Conservation (phyloP, 2,329 filamentous ascomycete genomes). For the Calonectria fujianensis region DNA sequence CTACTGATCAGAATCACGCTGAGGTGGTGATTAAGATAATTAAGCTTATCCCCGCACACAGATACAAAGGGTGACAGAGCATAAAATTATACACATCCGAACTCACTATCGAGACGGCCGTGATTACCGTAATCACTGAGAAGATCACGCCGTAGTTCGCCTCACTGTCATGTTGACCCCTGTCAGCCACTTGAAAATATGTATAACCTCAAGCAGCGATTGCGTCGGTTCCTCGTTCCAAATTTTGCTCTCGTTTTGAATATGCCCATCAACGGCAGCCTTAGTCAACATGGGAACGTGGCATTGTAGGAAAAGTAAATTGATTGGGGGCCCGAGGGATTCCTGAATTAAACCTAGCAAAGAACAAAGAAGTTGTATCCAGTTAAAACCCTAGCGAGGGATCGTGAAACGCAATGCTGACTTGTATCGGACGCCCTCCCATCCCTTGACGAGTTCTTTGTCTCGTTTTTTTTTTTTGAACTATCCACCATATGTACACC, state of each 20-base stretch:
- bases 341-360: background rate
- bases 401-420: conserved; percentile 38
- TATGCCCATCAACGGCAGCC: too few relatives aligned
- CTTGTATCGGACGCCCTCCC: conserved; percentile 51
- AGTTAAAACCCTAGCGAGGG: conserved; percentile 48
- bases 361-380: conserved; percentile 13
- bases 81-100: too few relatives aligned
- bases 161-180: too few relatives aligned
- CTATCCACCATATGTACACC: conserved; percentile 37
- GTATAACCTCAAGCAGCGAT: background rate
- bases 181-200: background rate
- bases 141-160: too few relatives aligned
- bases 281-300: background rate
- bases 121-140: too few relatives aligned
- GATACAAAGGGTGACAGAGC: too few relatives aligned
- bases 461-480: conserved; percentile 34
- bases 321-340: background rate
- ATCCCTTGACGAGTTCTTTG: conserved; percentile 30
- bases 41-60: too few relatives aligned
- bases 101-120: too few relatives aligned
- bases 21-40: too few relatives aligned
- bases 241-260: too few relatives aligned
- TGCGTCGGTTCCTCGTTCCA: background rate
- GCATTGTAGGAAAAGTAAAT: background rate
- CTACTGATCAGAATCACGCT: too few relatives aligned